Evolutionary conservation across 495 filamentous ascomycete genomes (phyloP).

Genomic region (Neurospora africana): DNA sequence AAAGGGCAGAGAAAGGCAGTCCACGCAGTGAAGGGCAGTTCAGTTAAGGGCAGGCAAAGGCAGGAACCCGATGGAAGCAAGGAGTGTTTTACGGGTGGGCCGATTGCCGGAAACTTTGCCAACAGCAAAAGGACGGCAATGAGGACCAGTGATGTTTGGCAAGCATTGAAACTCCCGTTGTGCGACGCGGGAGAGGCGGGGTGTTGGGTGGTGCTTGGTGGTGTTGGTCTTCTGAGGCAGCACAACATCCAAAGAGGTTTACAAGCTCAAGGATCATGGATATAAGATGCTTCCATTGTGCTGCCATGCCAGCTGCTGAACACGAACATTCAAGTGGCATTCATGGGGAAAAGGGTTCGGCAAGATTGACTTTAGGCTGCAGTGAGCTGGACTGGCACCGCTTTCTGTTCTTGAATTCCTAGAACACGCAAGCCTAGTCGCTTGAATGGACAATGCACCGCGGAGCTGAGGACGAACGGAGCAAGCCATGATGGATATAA

Average conservation of each 20-base stretch:
- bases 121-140: not conserved
- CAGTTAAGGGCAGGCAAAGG: not conserved
- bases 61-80: not conserved
- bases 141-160: not conserved
- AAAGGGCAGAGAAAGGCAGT: not conserved
- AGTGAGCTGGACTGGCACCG: not conserved
- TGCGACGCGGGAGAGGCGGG: not conserved
- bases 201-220: not conserved
- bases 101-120: not conserved
- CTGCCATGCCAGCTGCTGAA: not conserved
- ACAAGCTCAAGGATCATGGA: not conserved
- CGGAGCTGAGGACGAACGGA: not conserved
- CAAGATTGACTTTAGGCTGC: not conserved
- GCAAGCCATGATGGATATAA: not conserved
- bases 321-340: not conserved
- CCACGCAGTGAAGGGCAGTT: not conserved
- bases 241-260: not conserved
- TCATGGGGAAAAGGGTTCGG: not conserved
- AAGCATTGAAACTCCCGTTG: not conserved
- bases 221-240: not conserved
- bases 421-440: not conserved
- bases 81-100: not conserved
- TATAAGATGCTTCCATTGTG: not conserved
- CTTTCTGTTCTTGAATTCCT: not conserved
- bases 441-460: not conserved